Evolutionary conservation across 352 stramenopile species (phyloP), one percentile per base, ranked within the genome.

Genomic region (Phytopythium montanum): DNA sequence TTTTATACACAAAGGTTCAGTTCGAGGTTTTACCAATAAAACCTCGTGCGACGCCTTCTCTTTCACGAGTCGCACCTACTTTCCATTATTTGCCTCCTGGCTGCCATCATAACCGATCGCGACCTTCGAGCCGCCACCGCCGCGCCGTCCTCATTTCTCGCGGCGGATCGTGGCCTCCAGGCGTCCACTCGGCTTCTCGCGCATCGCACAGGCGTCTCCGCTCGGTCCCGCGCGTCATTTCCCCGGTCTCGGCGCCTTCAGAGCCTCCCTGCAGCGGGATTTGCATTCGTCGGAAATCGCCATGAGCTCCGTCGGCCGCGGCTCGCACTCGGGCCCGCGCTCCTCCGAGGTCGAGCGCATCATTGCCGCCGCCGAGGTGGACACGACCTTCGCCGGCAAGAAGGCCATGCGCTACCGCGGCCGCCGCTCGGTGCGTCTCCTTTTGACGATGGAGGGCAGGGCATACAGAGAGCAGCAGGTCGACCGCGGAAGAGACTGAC

Each of bases 341-440:
- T 87, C 66, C 74, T 92, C 82, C 25, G 82, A 92, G 53, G 80
- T 92, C 48, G 82, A 92, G 73, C 82, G 82, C 48, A 92, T 92
- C 66, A 88, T 92, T 66, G 82, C 82, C 8, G 68, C 82, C 29
- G 82, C 82, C 46, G 82, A 92, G 44, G 80, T 92, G 19, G 82
- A 89, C 70, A 89, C 82, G 46, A 90, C 80, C 3, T 92, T 90
- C 62, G 80, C 80, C 13, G 82, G 82, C 67, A 90, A 90, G 70
- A 90, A 90, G 54, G 72, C 69, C 48, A 45, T 56, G 9, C 73
- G 76, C 33, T 92, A 92, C 57, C 76, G 82, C 52, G 82, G 82
- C 13, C 79, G 82, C 41, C 78, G 80, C 18, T 86, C 82, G 49
- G 81, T 91, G 69, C 56, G 76, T 60, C 29, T 34, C 29, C 29